These are phyloP conservation scores for Suhomyces taliae DNA, from an alignment of 1,139 yeast genomes.

Conservation along the genomic window DNA sequence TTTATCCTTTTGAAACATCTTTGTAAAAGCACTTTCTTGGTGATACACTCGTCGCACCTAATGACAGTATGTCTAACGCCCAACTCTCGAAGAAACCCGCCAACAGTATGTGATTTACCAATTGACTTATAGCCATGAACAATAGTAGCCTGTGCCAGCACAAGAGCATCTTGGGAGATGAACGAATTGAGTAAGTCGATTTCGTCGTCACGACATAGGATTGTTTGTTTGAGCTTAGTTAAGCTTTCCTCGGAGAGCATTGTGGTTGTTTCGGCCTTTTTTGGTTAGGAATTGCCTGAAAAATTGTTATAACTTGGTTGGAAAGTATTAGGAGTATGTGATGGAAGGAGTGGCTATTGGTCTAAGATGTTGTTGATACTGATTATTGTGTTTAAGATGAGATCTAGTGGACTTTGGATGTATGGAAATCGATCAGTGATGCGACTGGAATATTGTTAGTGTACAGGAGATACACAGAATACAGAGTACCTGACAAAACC, in stretches of 20 bases:
- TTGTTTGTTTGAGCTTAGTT: constrained; percentile 7
- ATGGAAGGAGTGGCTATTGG: too few species aligned
- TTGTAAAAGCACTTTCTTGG: constrained; percentile 40
- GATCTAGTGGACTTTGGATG: too few species aligned
- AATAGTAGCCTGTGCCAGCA: constrained; percentile 30
- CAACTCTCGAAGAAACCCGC: constrained; percentile 24
- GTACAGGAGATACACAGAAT: too few species aligned
- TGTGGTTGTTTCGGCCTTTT: too few species aligned
- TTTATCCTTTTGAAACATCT: constrained; percentile 33
- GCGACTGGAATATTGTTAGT: too few species aligned
- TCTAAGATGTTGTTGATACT: too few species aligned
- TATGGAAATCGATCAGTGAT: too few species aligned
- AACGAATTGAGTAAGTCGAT: constrained; percentile 31
- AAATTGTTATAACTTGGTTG: too few species aligned
- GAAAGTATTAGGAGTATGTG: too few species aligned
- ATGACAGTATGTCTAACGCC: constrained; percentile 28
- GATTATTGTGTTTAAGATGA: too few species aligned
- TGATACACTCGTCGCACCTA: constrained; percentile 42
- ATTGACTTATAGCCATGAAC: constrained; percentile 45
- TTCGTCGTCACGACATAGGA: constrained; percentile 26
- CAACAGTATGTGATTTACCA: constrained; percentile 40
- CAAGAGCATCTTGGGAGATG: constrained; percentile 20
- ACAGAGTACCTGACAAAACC: too few species aligned
- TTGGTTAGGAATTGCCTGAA: too few species aligned
- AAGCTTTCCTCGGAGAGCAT: constrained; percentile 1